phyloP scores from a whole-genome alignment of 2,329 filamentous ascomycete genomes.

The Neobulgaria alba region DNA sequence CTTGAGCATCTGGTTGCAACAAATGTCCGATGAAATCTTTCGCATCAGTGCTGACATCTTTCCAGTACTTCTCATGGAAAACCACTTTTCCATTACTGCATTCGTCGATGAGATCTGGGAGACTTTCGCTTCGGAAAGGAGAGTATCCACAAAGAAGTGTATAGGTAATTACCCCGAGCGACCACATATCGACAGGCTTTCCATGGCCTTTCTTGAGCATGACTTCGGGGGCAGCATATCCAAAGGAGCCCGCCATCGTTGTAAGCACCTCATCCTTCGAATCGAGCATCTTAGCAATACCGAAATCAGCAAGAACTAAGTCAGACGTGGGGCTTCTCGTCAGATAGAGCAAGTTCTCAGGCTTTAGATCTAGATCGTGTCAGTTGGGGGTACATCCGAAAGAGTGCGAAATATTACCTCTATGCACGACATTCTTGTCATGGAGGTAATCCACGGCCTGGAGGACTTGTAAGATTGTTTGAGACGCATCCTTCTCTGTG shows the following conservation, averaged over 20 bases:
- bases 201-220: conserved; percentile 98
- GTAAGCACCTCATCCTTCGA: conserved; percentile 84
- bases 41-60: conserved; percentile 88
- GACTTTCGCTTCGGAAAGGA: conserved; percentile 90
- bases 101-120: conserved; percentile 89
- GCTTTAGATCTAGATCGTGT: conserved; percentile 70
- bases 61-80: conserved; percentile 98
- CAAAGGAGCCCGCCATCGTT: conserved; percentile 97
- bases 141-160: conserved; percentile 97
- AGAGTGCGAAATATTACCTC: conserved; percentile 47
- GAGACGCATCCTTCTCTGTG: conserved; percentile 87
- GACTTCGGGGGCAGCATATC: conserved; percentile 94
- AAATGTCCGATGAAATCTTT: conserved; percentile 87
- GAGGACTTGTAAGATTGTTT: conserved; percentile 90
- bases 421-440: conserved; percentile 87
- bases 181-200: conserved; percentile 99
- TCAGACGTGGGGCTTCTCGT: conserved; percentile 69
- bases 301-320: conserved; percentile 91
- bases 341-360: conserved; percentile 93
- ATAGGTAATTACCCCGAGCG: conserved; percentile 96
- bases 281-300: conserved; percentile 97
- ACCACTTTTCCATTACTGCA: conserved; percentile 76
- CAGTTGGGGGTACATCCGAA: conserved; percentile 6
- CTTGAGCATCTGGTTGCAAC: conserved; percentile 67
- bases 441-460: conserved; percentile 92